Evolutionary conservation across 352 stramenopile species (phyloP), one percentile per base, ranked within the genome.

Genomic region (Pythium vanterpoolii): DNA sequence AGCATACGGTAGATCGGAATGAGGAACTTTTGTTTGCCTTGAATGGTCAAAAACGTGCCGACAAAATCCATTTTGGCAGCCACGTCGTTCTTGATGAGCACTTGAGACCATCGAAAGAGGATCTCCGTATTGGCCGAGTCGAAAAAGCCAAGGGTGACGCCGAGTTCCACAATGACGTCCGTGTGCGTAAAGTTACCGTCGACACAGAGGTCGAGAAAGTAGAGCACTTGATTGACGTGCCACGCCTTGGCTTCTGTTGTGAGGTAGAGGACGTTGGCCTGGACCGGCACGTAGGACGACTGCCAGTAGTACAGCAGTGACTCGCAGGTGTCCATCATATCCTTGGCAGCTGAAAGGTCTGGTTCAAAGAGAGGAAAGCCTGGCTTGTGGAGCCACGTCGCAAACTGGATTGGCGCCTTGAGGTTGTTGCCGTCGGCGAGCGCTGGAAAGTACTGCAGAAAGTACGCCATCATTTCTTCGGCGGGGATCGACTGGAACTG

Each of bases 1-100:
- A 92, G 71, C 47, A 79, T 23, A 13, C 82, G 76, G 64, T 87
- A 92, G 36, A 89, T 60, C 49, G 82, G 82, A 23, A 92, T 77
- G 62, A 88, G 79, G 63, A 90, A 90, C 56, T 92, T 92, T 36
- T 92, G 82, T 56, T 92, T 92, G 56, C 82, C 79, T 54, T 92
- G 82, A 52, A 82, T 73, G 40, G 76, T 66, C 27, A 92, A 57
- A 48, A 92, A 92, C 33, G 58, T 60, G 27, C 50, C 62, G 16
- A 92, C 79, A 57, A 76, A 69, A 7, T 65, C 58, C 33, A 86
- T 43, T 27, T 78, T 79, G 40, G 49, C 62, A 26, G 74, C 33
- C 43, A 89, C 74, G 1, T 46, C 40, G 62, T 92, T 89, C 56
- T 76, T 86, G 65, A 90, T 79, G 40, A 92, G 66, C 16, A 90